Evolutionary conservation across 2,329 filamentous ascomycete species (phyloP), one percentile per base, ranked within the genome.

Genomic region (Fusarium sp.): DNA sequence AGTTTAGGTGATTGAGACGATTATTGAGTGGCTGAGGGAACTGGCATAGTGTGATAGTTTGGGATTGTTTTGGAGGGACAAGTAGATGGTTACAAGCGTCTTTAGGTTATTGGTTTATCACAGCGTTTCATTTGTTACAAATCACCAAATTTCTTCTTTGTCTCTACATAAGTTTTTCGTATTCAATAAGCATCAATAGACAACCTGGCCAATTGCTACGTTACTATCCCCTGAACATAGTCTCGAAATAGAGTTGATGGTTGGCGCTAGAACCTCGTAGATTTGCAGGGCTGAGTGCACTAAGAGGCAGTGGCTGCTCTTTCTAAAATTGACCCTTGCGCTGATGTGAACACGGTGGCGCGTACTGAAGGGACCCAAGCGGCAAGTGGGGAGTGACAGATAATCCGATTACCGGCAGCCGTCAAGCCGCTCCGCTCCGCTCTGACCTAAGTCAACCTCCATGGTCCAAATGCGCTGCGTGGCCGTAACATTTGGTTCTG

Each of bases 311-410:
- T 63, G 67, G 57, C 50, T 70, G 42, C 33, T 43, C 49, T 39
- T 62, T 58, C 50, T 62, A 60, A 63, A 61, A 67, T 60, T 70
- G 67, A 53, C 42, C 47, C 43, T 38, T 55, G 57, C 33, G 46
- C 50, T 64, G 70, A 73, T 70, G 75, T 73, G 77, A 78, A 79
- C 77, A 79, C 77, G 51, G 76, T 79, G 77, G 76, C 76, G 76
- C 72, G 66, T 75, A 69, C 64, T 58, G 69, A 55, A 69, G 43
- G 64, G 46, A 53, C 67, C 51, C 31, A 70, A 53, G 65, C 49
- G 70, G 65, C 65, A 71, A 56, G 67, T 62, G 70, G 70, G 72
- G 71, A 72, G 57, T 61, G 68, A 73, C 75, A 76, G 77, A 77
- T 79, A 77, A 79, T 79, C 75, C 75, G 73, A 75, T 68, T 53